These are phyloP conservation scores for Elsinoe perseae DNA, from an alignment of 2,329 filamentous ascomycete genomes.

Conservation along the genomic window DNA sequence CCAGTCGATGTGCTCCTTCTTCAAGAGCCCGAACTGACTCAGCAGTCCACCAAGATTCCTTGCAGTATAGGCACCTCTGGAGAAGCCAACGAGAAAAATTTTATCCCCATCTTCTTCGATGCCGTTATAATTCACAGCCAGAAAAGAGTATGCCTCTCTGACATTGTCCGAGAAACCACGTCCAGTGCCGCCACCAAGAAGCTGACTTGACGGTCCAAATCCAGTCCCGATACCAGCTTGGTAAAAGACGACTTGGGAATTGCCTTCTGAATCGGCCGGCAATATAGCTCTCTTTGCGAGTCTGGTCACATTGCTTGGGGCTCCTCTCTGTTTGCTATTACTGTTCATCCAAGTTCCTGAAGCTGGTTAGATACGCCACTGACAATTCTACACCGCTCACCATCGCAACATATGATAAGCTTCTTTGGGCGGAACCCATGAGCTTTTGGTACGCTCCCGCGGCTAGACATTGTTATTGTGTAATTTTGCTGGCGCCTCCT, in stretches of 20 bases:
- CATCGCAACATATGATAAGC: conserved; percentile 16
- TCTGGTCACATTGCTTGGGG: conserved; percentile 31
- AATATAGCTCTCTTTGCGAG: conserved; percentile 29
- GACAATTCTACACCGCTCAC: not conserved
- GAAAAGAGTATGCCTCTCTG: conserved; percentile 53
- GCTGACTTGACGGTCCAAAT: conserved; percentile 26
- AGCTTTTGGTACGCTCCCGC: not conserved
- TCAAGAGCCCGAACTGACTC: conserved; percentile 35
- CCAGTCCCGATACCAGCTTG: conserved; percentile 32
- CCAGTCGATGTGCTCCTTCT: conserved; percentile 23
- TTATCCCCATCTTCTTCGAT: not conserved
- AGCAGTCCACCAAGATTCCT: conserved; percentile 36
- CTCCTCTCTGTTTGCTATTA: conserved; percentile 25
- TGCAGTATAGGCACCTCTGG: conserved; percentile 36
- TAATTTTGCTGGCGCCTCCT: not conserved
- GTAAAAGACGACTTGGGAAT: conserved; percentile 34
- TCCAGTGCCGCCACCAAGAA: conserved; percentile 29
- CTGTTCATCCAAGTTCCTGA: conserved; percentile 16
- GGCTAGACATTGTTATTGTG: conserved; percentile 1
- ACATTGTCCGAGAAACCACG: conserved; percentile 38
- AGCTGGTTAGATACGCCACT: not conserved
- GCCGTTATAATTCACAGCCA: conserved; percentile 49
- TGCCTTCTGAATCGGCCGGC: conserved; percentile 27
- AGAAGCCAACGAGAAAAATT: conserved; percentile 39
- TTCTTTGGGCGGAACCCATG: conserved; percentile 6